Base-by-base conservation (phyloP, 495 filamentous ascomycete genomes). In the Talaromyces stipitatus region DNA sequence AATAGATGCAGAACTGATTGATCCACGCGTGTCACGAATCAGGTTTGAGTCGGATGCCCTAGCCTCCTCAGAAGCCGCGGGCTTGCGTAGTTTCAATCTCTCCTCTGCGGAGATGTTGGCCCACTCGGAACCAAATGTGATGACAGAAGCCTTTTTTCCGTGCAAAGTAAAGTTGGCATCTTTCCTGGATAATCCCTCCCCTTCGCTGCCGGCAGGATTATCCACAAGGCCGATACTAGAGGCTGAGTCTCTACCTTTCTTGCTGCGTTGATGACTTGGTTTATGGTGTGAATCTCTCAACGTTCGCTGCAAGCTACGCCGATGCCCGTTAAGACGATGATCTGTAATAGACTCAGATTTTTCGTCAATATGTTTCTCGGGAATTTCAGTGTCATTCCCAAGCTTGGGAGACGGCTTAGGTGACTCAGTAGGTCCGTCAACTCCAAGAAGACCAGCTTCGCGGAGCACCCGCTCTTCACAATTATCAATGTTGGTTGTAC, bases 71-170 rank as follows among this genome's bases (percentile, higher is more conserved):
- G 69, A 68, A 28, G 71, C 73, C 24, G 76, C 74, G 24, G 77
- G 76, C 55, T 82, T 84, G 11, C 78, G 76, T 7, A 78, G 66
- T 45, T 79, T 78, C 52, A 91, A 72, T 16, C 86, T 84, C 61
- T 95, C 90, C 59, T 95, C 91, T 1, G 85, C 78, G 2, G 87
- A 81, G 71, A 94, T 86, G 62, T 80, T 85, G 63, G 94, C 85
- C 78, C 95, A 88, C 61, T 97, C 95, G 33, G 84, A 86, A 7
- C 92, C 92, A 69, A 98, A 96, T 26, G 89, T 95, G 58, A 98
- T 86, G 50, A 98, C 87, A 0, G 90, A 96, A 2, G 94, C 94
- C 69, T 98, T 97, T 75, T 98, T 98, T 55, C 94, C 94, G 65
- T 98, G 94, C 4, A 98, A 86, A 4, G 90, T 95, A 67, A 98